A percentile compares a stretch with the other conserved stretches of the same genome.
Conservation (phyloP, 1,139 yeast genomes). For the Meyerozyma carpophila region DNA sequence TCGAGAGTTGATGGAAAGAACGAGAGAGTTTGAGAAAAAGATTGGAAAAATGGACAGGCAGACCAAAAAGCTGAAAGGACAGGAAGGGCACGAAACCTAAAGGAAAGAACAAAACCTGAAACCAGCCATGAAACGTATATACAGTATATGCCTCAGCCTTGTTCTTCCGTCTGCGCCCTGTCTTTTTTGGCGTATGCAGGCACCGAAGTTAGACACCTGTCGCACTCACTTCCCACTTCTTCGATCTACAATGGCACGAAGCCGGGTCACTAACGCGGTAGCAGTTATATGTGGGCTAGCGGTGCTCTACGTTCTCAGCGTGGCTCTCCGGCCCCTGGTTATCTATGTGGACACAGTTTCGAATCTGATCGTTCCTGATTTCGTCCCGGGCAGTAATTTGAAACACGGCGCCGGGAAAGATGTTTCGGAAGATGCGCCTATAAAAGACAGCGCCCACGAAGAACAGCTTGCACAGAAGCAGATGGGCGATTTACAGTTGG, state of each 20-base stretch:
- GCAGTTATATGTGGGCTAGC: slow-evolving; percentile 15
- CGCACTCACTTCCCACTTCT: background rate
- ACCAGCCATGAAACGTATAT: no score
- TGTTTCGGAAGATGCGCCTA: slow-evolving; percentile 6
- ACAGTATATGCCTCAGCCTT: no score
- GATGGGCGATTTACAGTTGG: slow-evolving; percentile 4
- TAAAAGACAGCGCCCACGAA: slow-evolving; percentile 15
- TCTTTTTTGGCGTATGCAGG: background rate
- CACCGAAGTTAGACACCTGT: background rate
- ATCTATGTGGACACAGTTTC: slow-evolving; percentile 22
- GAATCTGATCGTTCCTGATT: slow-evolving; percentile 15
- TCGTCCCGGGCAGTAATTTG: slow-evolving; percentile 4
- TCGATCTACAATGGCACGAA: slow-evolving; percentile 6
- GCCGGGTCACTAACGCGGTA: slow-evolving; percentile 13
- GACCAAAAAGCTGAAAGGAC: background rate
- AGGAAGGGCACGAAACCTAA: background rate
- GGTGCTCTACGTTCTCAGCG: slow-evolving; percentile 14
- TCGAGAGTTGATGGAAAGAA: slow-evolving; percentile 9
- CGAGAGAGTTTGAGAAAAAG: slow-evolving; percentile 8
- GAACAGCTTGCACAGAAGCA: slow-evolving; percentile 5
- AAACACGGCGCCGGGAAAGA: background rate
- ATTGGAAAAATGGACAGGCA: slow-evolving; percentile 5
- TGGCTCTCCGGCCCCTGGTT: slow-evolving; percentile 13
- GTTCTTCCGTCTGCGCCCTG: no score
- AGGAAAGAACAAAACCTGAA: no score